These are phyloP conservation scores for Fusarium gaditjirri DNA, from an alignment of 2,329 filamentous ascomycete genomes.

Conservation along the genomic window DNA sequence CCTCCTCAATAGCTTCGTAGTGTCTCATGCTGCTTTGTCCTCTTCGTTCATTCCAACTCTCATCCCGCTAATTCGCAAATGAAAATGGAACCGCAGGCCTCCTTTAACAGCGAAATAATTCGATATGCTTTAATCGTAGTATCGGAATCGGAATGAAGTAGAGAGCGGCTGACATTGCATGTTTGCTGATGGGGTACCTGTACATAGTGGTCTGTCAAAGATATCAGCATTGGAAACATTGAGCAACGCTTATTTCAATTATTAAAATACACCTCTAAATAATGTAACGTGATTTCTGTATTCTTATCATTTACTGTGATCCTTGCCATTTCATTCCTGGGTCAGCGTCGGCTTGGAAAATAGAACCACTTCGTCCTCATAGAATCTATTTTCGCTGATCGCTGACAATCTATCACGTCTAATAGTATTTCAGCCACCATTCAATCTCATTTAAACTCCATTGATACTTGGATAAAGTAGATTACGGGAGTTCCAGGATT, in stretches of 20 bases:
- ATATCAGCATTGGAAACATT: neutral
- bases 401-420: neutral
- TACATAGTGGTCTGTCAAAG: neutral
- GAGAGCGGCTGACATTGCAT: neutral
- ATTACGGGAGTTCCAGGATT: neutral
- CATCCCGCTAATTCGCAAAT: neutral
- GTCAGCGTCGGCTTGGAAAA: neutral
- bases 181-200: neutral
- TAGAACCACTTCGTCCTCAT: neutral
- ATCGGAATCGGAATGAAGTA: neutral
- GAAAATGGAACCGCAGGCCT: neutral
- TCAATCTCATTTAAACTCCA: accelerated
- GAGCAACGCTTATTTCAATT: no score
- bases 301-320: neutral
- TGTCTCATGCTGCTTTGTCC: neutral
- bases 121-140: neutral
- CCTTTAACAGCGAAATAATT: accelerated
- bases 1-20: neutral
- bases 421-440: neutral
- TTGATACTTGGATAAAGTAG: accelerated
- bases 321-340: no score
- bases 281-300: accelerated
- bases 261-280: accelerated
- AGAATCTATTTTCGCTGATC: neutral
- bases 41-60: neutral